Evolutionary conservation across 2,329 filamentous ascomycete genomes (phyloP), one percentile per base, ranked within the genome.

Genomic region (Coniochaeta sp.): DNA sequence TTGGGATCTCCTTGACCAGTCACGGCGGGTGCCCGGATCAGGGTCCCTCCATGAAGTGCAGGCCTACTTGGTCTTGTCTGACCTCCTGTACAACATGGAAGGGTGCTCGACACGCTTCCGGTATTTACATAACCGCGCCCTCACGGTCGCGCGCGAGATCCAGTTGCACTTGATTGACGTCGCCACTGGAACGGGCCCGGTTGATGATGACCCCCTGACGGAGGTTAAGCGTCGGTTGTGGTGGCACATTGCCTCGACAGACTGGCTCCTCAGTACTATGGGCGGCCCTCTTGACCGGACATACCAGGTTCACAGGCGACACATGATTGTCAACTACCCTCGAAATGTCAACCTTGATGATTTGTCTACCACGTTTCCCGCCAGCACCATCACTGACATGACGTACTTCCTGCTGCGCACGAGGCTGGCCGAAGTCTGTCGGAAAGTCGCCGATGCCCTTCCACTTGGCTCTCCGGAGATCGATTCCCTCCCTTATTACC

Each of bases 191-290:
- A 4, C 55, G 57, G 6, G 56, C 56, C 1, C 58, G 59, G 3
- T 14, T 12, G 31, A 53, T 16, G 57, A 63, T 7, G 63, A 60
- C 16, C 52, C 54, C 18, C 54, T 55, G 3, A 62, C 61, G 30
- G 72, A 75, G 51, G 63, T 70, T 32, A 71, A 67, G 35, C 61
- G 72, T 16, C 62, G 72, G 45, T 56, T 73, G 3, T 75, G 72
- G 72, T 75, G 72, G 71, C 70, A 73, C 54, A 59, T 75, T 6
- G 64, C 64, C 9, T 60, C 66, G 1, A 69, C 65, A 4, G 71
- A 74, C 53, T 72, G 68, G 71, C 62, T 72, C 54, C 56, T 71
- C 13, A 62, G 66, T 18, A 62, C 68, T 16, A 68, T 69, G 56
- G 65, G 61, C 13, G 66, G 64, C 6, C 64, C 65, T 0, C 63